Evolutionary conservation across 225 moss, liverwort and hornwort species (phyloP).

Genomic region (Bryoerythrophyllum caledonicum): DNA sequence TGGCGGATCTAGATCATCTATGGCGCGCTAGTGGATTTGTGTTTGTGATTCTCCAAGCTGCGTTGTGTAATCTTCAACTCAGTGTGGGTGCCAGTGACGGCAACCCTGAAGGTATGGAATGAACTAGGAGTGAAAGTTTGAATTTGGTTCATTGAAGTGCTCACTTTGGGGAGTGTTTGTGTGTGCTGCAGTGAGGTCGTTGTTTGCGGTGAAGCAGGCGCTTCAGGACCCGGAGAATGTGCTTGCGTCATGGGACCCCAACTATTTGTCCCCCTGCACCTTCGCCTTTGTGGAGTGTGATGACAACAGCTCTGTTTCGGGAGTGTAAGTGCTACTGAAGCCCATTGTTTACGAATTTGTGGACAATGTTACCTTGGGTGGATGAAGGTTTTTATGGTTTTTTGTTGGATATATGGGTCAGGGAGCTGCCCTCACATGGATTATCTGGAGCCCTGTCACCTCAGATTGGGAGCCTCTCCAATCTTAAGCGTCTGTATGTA

Average conservation of each 20-base stretch:
- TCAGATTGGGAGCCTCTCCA: conserved; percentile 32
- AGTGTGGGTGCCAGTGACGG: conserved; percentile 17
- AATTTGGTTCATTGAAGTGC: too few species aligned
- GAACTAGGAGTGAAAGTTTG: too few species aligned
- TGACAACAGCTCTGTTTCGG: conserved; percentile 20
- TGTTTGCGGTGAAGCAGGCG: conserved; percentile 35
- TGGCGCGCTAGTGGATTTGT: conserved; percentile 6
- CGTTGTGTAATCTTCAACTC: background rate
- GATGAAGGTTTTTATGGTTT: background rate
- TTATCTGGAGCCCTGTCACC: conserved; percentile 41
- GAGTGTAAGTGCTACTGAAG: conserved; percentile 27
- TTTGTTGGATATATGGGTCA: background rate
- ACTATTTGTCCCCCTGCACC: conserved; percentile 44
- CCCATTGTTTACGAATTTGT: background rate
- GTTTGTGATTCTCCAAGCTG: conserved; percentile 13
- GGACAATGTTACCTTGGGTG: background rate
- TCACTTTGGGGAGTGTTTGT: too few species aligned
- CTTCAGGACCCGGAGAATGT: conserved; percentile 36
- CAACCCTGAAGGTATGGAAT: conserved; percentile 32
- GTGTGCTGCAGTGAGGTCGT: conserved; percentile 33
- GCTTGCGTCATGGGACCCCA: conserved; percentile 40
- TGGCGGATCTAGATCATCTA: conserved; percentile 14
- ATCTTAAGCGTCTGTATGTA: conserved; percentile 43
- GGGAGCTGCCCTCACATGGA: conserved; percentile 32
- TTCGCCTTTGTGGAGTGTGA: conserved; percentile 43